A percentile compares a stretch with the other conserved stretches of the same genome.
phyloP scores from a whole-genome alignment of 805 yeast species.

The Candida pseudofarinosa region DNA sequence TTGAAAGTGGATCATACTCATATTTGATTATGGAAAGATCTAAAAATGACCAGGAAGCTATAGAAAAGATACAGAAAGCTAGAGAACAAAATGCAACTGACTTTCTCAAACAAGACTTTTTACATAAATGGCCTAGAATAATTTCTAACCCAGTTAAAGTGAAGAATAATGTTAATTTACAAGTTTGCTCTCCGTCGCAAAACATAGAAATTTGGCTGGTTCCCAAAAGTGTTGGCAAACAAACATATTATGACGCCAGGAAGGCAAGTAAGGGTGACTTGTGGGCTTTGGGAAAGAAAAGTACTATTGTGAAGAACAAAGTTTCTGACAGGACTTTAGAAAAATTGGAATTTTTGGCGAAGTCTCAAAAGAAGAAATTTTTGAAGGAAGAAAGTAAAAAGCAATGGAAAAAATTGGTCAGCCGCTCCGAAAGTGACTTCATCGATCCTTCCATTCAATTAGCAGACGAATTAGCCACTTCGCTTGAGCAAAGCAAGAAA shows the following conservation, averaged over 20 bases:
- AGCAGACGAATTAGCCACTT: conserved; percentile 26
- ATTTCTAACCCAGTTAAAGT: conserved; percentile 68
- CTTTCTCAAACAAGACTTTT: conserved; percentile 13
- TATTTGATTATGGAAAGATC: conserved; percentile 71
- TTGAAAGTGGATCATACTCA: conserved; percentile 68
- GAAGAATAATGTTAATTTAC: conserved; percentile 77
- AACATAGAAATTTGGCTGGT: conserved; percentile 83
- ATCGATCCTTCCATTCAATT: conserved; percentile 23
- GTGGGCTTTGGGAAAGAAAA: conserved; percentile 59
- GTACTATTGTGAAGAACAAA: conserved; percentile 26
- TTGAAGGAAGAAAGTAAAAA: conserved; percentile 32
- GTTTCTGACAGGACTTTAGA: conserved; percentile 28
- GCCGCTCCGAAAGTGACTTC: conserved; percentile 22
- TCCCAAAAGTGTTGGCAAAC: conserved; percentile 71
- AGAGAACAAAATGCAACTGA: conserved; percentile 24
- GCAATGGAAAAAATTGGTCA: conserved; percentile 27
- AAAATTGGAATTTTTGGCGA: conserved; percentile 32
- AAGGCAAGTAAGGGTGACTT: conserved; percentile 80
- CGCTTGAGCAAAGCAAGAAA: conserved; percentile 28
- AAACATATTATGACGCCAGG: conserved; percentile 84
- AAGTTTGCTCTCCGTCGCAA: conserved; percentile 77
- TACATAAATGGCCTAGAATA: conserved; percentile 66
- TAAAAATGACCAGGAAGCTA: conserved; percentile 35
- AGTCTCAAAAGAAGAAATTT: conserved; percentile 35
- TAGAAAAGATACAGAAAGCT: conserved; percentile 38